Evolutionary conservation across 495 filamentous ascomycete genomes (phyloP).

Genomic region (Penicillium malachiteum): DNA sequence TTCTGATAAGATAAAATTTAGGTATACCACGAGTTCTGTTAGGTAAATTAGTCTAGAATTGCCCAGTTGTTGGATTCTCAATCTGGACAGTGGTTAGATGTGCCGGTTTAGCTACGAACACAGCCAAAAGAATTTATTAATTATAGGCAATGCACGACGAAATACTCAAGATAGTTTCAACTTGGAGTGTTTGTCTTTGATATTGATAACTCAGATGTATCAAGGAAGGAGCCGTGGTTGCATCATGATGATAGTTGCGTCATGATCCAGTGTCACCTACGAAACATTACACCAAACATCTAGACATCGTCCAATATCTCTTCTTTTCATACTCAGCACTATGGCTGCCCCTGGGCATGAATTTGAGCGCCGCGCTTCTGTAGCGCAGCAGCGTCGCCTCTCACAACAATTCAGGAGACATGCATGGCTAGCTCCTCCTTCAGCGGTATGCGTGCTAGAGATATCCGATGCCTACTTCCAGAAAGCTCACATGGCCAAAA

Average conservation of each 20-base stretch:
- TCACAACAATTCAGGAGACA: constrained; percentile 22
- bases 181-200: no score
- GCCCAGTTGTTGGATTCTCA: no score
- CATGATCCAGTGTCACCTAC: background rate
- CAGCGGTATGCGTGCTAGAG: constrained; percentile 14
- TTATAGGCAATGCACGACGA: background rate
- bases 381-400: constrained; percentile 33
- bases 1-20: no score
- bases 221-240: background rate
- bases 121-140: no score
- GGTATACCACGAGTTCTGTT: no score
- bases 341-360: background rate
- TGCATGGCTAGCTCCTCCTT: constrained; percentile 22
- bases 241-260: background rate
- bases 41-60: no score
- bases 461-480: background rate
- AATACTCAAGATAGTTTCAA: no score
- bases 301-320: background rate
- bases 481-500: constrained; percentile 22
- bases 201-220: background rate
- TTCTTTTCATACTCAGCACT: background rate
- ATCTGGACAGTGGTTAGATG: no score
- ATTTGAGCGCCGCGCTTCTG: constrained; percentile 34
- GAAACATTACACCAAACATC: no score
- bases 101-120: no score